Evolutionary conservation across 441 rosid species (phyloP), one percentile per base, ranked within the genome.

Genomic region (Omphalea diandra): DNA sequence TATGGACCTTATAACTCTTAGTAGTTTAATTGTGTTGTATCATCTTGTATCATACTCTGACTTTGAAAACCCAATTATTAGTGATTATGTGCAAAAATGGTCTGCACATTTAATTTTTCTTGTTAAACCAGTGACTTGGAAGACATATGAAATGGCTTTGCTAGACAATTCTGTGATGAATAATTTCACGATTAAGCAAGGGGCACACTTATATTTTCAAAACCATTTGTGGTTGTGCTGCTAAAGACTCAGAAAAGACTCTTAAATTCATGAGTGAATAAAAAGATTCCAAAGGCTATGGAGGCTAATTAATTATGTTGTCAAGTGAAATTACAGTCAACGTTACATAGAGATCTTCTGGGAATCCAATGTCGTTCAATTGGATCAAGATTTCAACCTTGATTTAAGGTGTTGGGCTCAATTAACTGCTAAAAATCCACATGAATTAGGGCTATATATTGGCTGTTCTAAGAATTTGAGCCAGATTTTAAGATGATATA

Each of bases 131-230:
- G n/a, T 56, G 32, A 56, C n/a, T 56, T 32, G n/a, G 31, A 68
- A 11, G 63, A 44, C 35, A 20, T 57, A 63, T 40, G 66, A 43
- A 50, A 24, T 44, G n/a, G n/a, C n/a, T n/a, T 8, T 70, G 72
- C 33, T 27, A 59, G 22, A n/a, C 52, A 31, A 57, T 11, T 14
- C 64, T 22, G 12, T 75, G 43, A 26, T 31, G 33, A 14, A 64
- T 12, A 46, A 17, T 61, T 9, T 65, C 10, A 15, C 18, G 18
- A 38, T 55, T 50, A 35, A 52, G 6, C n/a, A 61, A 52, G 44
- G 58, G 57, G 22, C 35, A 22, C 22, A 29, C 46, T 70, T 52
- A 20, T n/a, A 6, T 55, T 15, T 49, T n/a, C 9, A 29, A 59
- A 67, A 47, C 24, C 8, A 2, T 67, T 12, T 5, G 18, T 63